A percentile compares a stretch with the other conserved stretches of the same genome.
Evolutionary conservation across 2,329 filamentous ascomycete genomes (phyloP).

Genomic region (Curvularia verruculosa): DNA sequence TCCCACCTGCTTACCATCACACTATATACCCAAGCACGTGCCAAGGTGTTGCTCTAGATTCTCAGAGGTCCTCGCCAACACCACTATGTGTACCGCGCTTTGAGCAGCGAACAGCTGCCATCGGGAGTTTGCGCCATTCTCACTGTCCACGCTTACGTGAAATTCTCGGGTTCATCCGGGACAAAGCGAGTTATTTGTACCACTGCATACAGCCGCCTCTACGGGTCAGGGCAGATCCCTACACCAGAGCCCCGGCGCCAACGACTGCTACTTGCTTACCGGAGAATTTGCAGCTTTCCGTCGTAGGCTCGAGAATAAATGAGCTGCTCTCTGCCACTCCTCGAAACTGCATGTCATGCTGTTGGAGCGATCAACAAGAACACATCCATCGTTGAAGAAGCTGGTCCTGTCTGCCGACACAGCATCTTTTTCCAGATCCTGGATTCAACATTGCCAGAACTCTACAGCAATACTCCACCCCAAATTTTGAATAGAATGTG

Average conservation of each 20-base stretch:
- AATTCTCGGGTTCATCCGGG: neutral
- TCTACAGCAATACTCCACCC: constrained; percentile 27
- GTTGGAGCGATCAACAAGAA: constrained; percentile 47
- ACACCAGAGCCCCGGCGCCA: constrained; percentile 51
- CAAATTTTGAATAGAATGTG: constrained; percentile 23
- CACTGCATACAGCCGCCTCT: no score
- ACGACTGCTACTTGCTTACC: constrained; percentile 53
- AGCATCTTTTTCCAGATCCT: constrained; percentile 22
- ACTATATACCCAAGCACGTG: no score
- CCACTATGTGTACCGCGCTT: neutral
- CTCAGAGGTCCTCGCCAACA: neutral
- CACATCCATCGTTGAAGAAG: constrained; percentile 32
- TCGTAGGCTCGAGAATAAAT: constrained; percentile 54
- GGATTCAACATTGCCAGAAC: constrained; percentile 23
- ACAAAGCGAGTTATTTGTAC: no score
- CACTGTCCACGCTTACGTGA: neutral
- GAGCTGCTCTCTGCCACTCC: constrained; percentile 52
- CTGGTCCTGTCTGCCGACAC: constrained; percentile 28
- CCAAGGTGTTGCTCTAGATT: neutral
- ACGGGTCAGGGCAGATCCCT: constrained; percentile 33
- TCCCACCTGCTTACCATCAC: neutral
- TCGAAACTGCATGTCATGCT: constrained; percentile 52
- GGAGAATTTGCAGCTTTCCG: constrained; percentile 42
- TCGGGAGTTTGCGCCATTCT: neutral
- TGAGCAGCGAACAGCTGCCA: neutral